Evolutionary conservation across 176 grass and related monocot genomes (phyloP), one percentile per base, ranked within the genome.

Genomic region (Ensete glaucum): DNA sequence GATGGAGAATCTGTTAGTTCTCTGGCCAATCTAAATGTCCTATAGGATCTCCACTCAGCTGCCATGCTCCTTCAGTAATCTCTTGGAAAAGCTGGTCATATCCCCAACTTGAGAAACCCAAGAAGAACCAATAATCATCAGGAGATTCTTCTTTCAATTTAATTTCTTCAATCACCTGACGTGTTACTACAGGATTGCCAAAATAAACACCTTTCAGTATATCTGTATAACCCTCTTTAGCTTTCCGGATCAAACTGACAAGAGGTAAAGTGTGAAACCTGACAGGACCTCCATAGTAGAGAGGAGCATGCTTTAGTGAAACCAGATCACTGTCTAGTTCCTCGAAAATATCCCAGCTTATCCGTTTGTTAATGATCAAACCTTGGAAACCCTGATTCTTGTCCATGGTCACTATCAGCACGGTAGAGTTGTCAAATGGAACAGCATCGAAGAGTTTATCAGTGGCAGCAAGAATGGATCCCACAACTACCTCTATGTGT

Each of bases 201-300:
- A 91, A 98, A 79, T 93, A 93, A 67, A 93, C 57, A 29, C 69
- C 78, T 11, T 76, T 58, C 80, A 86, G 68, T 56, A 98, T 88
- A 64, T 82, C 71, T 26, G 53, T 64, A 78, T 90, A 98, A 57
- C 88, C 94, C 60, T 90, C 78, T 11, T 62, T 75, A 64, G 84
- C 26, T 67, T 79, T 85, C 76, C 62, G 82, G 50, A 80, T 76
- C 82, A 93, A 77, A 73, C 90, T 98, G 67, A 98, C 86, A 74
- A 98, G 83, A 54, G 91, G 88, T 59, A 90, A 85, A 17, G 81
- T 78, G 52, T 90, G 87, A 70, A 88, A 64, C 73, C 79, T 83
- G 25, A 93, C 84, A 75, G 94, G 90, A 65, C 90, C 94, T 14
- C 94, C 94, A 53, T 97, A 93, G 75, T 85, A 97, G 29, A 97